These are phyloP conservation scores for Pisolithus marmoratus DNA, from an alignment of 768 basidiomycete genomes.

Conservation along the genomic window DNA sequence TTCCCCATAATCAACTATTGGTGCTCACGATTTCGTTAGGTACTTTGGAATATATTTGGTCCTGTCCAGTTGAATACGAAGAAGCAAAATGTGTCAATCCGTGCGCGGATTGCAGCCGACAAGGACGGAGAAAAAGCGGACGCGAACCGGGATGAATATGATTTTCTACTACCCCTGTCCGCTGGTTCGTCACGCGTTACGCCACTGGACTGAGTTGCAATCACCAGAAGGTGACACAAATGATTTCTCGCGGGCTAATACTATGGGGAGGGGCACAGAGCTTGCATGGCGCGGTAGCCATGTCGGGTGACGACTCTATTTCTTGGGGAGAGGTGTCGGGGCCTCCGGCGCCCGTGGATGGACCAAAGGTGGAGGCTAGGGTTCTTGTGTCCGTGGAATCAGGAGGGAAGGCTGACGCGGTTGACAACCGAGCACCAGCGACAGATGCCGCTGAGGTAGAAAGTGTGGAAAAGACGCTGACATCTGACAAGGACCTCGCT, in stretches of 20 bases:
- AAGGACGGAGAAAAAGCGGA: slow-evolving; percentile 10
- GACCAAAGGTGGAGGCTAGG: no score
- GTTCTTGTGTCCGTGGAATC: no score
- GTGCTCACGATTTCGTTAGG: slow-evolving; percentile 25
- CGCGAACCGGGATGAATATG: slow-evolving; percentile 41
- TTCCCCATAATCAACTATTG: neutral
- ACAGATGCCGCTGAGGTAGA: slow-evolving; percentile 13
- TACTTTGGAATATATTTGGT: slow-evolving; percentile 40
- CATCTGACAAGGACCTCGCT: neutral
- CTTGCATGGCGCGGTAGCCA: slow-evolving; percentile 1
- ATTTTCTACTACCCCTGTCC: slow-evolving; percentile 42
- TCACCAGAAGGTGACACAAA: slow-evolving; percentile 43
- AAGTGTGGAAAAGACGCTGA: slow-evolving; percentile 16
- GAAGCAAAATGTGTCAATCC: slow-evolving; percentile 41
- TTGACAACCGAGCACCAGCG: no score
- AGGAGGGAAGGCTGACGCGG: no score
- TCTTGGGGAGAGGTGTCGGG: no score
- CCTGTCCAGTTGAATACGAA: slow-evolving; percentile 30
- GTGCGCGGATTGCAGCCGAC: slow-evolving; percentile 16
- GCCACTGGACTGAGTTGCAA: slow-evolving; percentile 41
- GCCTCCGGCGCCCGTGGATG: no score
- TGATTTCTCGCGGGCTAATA: slow-evolving; percentile 43
- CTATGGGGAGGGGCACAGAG: slow-evolving; percentile 33
- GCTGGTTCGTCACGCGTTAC: slow-evolving; percentile 36
- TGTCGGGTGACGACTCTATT: neutral